phyloP scores from a whole-genome alignment of 2,329 filamentous ascomycete species.

The Fusarium heterosporum region DNA sequence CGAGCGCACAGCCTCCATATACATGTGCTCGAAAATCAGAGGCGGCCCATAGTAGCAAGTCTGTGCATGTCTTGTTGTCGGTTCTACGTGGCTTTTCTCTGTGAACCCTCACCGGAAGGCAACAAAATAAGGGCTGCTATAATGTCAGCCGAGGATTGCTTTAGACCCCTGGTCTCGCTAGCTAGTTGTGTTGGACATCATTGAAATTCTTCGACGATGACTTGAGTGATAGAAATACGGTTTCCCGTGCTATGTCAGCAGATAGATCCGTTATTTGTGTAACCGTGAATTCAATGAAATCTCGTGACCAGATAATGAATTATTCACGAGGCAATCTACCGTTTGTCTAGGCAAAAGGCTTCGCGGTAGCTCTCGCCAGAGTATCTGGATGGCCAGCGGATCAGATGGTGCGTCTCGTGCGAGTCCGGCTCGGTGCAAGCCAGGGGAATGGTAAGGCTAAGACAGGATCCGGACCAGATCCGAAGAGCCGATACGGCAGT shows the following conservation, averaged over 20 bases:
- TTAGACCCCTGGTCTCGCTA: too few relatives aligned
- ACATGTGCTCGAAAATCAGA: conserved; percentile 14
- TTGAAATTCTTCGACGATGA: too few relatives aligned
- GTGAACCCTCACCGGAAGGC: background rate
- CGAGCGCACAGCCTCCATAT: conserved; percentile 34
- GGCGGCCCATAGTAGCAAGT: background rate
- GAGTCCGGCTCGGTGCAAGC: conserved; percentile 38
- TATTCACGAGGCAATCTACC: background rate
- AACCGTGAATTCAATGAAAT: background rate
- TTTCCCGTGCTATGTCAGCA: too few relatives aligned
- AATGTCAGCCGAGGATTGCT: too few relatives aligned
- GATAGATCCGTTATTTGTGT: too few relatives aligned
- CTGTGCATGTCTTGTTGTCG: background rate
- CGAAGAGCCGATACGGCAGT: conserved; percentile 42
- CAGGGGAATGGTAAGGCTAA: conserved; percentile 36
- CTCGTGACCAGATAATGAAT: background rate
- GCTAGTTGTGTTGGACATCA: too few relatives aligned
- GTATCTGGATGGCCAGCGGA: conserved; percentile 17
- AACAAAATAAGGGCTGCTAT: background rate
- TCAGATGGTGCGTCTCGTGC: conserved; percentile 42
- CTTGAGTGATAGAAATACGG: too few relatives aligned
- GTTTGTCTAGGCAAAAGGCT: too few relatives aligned
- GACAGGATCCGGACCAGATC: conserved; percentile 35
- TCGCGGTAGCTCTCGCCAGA: background rate
- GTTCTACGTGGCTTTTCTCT: background rate